Evolutionary conservation across 352 stramenopile genomes (phyloP).

Genomic region (Blastocystis sp.): DNA sequence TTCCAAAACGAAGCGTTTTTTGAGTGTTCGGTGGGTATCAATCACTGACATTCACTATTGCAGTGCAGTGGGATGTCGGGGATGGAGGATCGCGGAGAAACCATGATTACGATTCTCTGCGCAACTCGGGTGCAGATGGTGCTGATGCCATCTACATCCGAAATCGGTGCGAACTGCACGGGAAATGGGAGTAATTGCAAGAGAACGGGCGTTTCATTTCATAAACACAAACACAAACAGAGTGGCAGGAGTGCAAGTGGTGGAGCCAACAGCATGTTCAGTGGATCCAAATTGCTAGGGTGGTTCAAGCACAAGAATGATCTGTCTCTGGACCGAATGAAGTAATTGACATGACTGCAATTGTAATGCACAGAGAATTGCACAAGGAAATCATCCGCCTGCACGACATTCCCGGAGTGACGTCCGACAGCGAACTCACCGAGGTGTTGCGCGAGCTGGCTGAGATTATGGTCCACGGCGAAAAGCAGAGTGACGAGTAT

Average conservation of each 20-base stretch:
- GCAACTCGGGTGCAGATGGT: neutral
- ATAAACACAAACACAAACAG: neutral
- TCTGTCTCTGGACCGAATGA: slow-evolving; percentile 41
- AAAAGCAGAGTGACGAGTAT: slow-evolving; percentile 36
- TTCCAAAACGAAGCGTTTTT: no score
- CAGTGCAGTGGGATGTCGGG: no score
- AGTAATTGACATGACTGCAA: neutral
- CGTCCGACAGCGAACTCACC: slow-evolving; percentile 9
- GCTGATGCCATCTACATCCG: neutral
- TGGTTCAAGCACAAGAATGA: slow-evolving; percentile 40
- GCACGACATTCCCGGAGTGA: slow-evolving; percentile 25
- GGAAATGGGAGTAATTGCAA: no score
- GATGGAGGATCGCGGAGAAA: no score
- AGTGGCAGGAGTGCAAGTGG: neutral
- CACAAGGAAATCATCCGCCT: slow-evolving; percentile 40
- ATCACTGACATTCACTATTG: no score
- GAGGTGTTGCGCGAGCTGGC: slow-evolving; percentile 15
- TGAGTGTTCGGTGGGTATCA: no score
- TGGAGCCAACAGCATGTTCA: neutral
- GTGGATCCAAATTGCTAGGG: neutral
- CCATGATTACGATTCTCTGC: neutral
- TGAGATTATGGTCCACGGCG: slow-evolving; percentile 44
- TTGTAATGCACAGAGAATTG: slow-evolving; percentile 5
- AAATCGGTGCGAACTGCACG: neutral
- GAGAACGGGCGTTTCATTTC: neutral